Conservation (phyloP, 306 rosid genomes). For the Dryas octopetala region DNA sequence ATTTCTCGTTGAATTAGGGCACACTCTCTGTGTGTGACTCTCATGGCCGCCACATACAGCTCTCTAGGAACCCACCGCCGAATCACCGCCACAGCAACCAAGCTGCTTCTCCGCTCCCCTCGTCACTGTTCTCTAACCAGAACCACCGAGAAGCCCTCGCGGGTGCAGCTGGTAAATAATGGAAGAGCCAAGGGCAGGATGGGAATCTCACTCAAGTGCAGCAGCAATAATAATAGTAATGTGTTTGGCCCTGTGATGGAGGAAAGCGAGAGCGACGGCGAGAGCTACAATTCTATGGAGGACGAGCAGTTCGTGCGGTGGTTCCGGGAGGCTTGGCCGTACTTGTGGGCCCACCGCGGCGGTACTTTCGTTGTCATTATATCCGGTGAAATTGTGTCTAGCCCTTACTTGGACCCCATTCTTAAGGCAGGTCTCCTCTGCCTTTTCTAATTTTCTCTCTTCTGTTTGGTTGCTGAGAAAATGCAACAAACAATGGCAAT, state of each 20-base stretch:
- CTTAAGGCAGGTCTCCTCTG: constrained; percentile 62
- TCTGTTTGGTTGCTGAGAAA: constrained; percentile 19
- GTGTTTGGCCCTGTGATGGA: constrained; percentile 21
- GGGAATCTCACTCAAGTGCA: constrained; percentile 16
- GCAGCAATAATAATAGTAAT: background rate
- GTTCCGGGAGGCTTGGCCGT: constrained; percentile 96
- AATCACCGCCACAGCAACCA: background rate
- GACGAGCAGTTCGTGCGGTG: constrained; percentile 86
- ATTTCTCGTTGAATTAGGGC: background rate
- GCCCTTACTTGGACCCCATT: constrained; percentile 68
- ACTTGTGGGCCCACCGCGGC: constrained; percentile 82
- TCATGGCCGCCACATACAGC: constrained; percentile 43
- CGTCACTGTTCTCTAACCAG: constrained; percentile 12
- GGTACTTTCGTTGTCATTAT: constrained; percentile 75
- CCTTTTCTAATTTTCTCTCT: background rate
- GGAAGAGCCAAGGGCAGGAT: constrained; percentile 16
- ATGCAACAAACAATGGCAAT: background rate
- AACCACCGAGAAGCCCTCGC: constrained; percentile 3
- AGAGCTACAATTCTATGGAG: constrained; percentile 49
- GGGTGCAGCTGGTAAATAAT: background rate
- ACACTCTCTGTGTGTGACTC: background rate
- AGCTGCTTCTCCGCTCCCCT: background rate
- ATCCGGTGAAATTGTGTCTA: constrained; percentile 78
- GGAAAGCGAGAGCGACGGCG: constrained; percentile 38
- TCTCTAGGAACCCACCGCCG: constrained; percentile 25